Conservation (phyloP, 1,284 basidiomycete genomes). For the Leucoagaricus sp. region DNA sequence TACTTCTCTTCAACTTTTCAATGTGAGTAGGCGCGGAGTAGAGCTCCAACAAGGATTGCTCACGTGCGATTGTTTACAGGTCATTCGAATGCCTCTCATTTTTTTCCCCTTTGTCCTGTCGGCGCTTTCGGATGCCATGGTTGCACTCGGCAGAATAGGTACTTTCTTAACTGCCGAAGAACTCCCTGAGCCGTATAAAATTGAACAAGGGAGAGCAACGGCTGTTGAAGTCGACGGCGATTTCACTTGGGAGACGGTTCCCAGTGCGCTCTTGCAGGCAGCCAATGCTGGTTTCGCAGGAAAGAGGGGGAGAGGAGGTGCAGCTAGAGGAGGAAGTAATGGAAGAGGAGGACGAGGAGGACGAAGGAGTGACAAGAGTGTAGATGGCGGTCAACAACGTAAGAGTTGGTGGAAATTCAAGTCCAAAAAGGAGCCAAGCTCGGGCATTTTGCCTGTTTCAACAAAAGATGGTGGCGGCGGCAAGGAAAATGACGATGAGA, state of each 20-base stretch:
- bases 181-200: conserved; percentile 50
- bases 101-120: conserved; percentile 56
- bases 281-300: conserved; percentile 3
- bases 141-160: conserved; percentile 61
- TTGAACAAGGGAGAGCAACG: conserved; percentile 42
- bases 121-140: conserved; percentile 56
- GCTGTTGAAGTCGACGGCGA: conserved; percentile 64
- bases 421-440: conserved; percentile 14
- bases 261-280: conserved; percentile 10
- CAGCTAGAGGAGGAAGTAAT: neutral
- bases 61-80: conserved; percentile 34
- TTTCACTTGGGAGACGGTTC: conserved; percentile 67
- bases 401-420: conserved; percentile 17
- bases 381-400: conserved; percentile 6
- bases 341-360: conserved; percentile 9
- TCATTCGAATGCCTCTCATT: conserved; percentile 55
- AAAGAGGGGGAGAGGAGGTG: conserved; percentile 10
- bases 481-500: conserved; percentile 21
- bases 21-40: conserved; percentile 44
- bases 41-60: neutral
- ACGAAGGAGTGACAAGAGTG: conserved; percentile 14
- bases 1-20: conserved; percentile 74
- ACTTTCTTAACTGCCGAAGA: conserved; percentile 69
- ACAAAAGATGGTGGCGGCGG: conserved; percentile 15
- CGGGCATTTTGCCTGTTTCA: neutral